A percentile compares a stretch with the other conserved stretches of the same genome.
These are phyloP conservation scores for Aspergillus latus DNA, from an alignment of 2,329 filamentous ascomycete genomes.

Conservation along the genomic window DNA sequence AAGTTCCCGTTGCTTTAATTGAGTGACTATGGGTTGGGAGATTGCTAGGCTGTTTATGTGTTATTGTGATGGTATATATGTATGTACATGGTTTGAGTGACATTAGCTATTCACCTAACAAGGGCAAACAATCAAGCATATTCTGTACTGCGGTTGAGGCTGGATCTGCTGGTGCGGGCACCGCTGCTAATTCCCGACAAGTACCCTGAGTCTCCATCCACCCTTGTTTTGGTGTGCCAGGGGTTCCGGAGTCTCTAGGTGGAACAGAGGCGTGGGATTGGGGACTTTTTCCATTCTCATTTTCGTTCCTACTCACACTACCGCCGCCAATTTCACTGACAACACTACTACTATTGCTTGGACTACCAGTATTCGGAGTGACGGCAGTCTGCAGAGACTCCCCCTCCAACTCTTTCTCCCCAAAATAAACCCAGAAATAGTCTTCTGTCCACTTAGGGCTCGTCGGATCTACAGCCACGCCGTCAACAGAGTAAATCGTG, in stretches of 20 bases:
- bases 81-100: not conserved
- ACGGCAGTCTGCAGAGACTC: not conserved
- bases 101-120: conserved; percentile 4
- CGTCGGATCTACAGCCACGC: not conserved
- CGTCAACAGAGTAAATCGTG: not conserved
- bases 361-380: not conserved
- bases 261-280: not conserved
- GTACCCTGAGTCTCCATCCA: not conserved
- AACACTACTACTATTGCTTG: not conserved
- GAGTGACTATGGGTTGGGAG: not conserved
- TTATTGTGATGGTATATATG: not conserved
- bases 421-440: conserved; percentile 7
- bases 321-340: not conserved
- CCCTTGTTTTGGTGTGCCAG: not conserved
- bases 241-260: not conserved
- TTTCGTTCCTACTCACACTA: not conserved
- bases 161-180: not conserved
- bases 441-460: not conserved
- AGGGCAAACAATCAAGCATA: conserved; percentile 31
- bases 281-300: not conserved
- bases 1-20: conserved; percentile 32
- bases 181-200: not conserved
- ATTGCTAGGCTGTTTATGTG: not conserved
- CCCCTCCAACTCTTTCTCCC: conserved; percentile 1
- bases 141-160: conserved; percentile 1